Conservation (phyloP, 1,284 basidiomycete genomes). For the Irpex sp. region DNA sequence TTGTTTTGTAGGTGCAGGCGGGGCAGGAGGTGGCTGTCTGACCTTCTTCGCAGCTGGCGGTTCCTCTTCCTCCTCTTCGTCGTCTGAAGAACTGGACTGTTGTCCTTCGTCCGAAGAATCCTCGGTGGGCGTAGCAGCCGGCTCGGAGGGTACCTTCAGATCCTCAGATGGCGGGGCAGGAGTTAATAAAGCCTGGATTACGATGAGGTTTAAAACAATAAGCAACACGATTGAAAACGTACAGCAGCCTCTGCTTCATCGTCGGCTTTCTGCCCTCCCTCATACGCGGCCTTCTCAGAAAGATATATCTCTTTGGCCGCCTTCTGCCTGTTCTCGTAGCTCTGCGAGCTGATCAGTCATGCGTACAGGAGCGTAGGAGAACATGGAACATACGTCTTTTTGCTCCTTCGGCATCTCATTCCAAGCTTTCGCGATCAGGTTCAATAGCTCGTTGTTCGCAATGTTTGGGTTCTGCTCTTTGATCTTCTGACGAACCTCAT, state of each 20-base stretch:
- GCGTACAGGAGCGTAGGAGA: not conserved
- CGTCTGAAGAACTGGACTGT: constrained; percentile 16
- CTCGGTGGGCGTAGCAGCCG: constrained; percentile 15
- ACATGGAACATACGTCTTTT: constrained; percentile 59
- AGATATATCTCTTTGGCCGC: constrained; percentile 34
- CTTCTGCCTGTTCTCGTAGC: constrained; percentile 33
- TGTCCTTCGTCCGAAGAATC: constrained; percentile 23
- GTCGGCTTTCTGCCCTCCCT: constrained; percentile 17
- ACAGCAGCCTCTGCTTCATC: constrained; percentile 11
- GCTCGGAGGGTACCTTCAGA: constrained; percentile 11
- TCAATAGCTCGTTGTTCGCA: constrained; percentile 71
- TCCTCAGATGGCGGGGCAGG: not conserved
- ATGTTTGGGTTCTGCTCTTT: constrained; percentile 64
- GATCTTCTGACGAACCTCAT: constrained; percentile 77
- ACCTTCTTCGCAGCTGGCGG: constrained; percentile 7
- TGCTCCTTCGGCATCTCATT: constrained; percentile 59
- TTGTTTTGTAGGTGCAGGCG: constrained; percentile 9
- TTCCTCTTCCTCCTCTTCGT: constrained; percentile 16
- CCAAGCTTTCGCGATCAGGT: constrained; percentile 77
- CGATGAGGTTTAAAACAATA: not conserved
- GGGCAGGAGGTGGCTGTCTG: constrained; percentile 7
- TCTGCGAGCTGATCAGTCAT: constrained; percentile 20
- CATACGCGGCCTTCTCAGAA: constrained; percentile 29
- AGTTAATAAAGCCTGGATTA: not conserved
- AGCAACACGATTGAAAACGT: constrained; percentile 1